phyloP scores from a whole-genome alignment of 306 rosid species.

The Rubus parviflorus region DNA sequence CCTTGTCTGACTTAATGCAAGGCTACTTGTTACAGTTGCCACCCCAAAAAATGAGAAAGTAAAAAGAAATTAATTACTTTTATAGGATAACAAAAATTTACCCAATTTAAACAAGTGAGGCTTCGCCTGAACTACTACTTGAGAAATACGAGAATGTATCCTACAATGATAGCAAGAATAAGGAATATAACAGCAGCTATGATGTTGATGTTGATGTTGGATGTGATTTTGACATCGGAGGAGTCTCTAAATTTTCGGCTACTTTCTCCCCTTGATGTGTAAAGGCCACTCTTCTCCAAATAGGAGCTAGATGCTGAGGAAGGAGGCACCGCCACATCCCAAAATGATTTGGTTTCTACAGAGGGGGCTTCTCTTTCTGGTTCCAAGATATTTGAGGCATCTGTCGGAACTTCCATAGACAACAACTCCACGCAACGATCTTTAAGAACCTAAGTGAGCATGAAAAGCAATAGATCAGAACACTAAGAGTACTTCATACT shows the following conservation, averaged over 20 bases:
- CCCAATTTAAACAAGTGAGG: not conserved
- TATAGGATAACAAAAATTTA: not conserved
- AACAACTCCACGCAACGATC: slow-evolving; percentile 51
- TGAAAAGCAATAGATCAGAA: slow-evolving; percentile 8
- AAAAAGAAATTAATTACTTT: not conserved
- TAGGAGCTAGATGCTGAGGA: slow-evolving; percentile 28
- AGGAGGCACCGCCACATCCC: slow-evolving; percentile 62
- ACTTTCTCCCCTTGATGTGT: slow-evolving; percentile 24
- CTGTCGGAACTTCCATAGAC: slow-evolving; percentile 53
- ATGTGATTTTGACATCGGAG: slow-evolving; percentile 36
- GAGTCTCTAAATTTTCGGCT: slow-evolving; percentile 28
- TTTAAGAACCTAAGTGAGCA: slow-evolving; percentile 42
- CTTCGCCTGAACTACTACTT: slow-evolving; percentile 21
- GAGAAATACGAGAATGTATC: slow-evolving; percentile 39
- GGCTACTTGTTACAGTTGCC: too few species aligned
- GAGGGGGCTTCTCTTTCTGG: slow-evolving; percentile 60
- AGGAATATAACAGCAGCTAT: slow-evolving; percentile 52
- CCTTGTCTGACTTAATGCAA: too few species aligned
- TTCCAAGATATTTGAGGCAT: slow-evolving; percentile 54
- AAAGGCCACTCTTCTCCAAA: slow-evolving; percentile 32
- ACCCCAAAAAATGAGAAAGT: too few species aligned
- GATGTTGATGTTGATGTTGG: too few species aligned
- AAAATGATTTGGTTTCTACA: slow-evolving; percentile 50
- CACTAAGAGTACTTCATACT: not conserved
- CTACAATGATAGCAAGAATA: slow-evolving; percentile 53